Evolutionary conservation across 2,329 filamentous ascomycete genomes (phyloP).

Genomic region (Ceratocystis lukuohia): DNA sequence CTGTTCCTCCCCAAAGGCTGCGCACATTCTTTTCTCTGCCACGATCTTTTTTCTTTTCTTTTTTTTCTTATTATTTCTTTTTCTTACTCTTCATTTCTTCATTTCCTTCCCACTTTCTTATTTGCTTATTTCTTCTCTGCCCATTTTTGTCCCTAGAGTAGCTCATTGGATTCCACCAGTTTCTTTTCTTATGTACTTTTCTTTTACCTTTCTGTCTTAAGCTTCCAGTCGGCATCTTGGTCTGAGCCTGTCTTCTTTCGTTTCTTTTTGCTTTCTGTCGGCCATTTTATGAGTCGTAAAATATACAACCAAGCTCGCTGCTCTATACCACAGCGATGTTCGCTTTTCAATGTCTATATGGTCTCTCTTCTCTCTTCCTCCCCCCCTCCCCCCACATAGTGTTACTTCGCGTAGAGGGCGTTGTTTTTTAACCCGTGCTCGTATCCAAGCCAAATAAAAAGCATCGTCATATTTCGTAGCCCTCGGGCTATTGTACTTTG

Average conservation of each 20-base stretch:
- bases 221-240: not conserved
- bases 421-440: not conserved
- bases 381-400: not conserved
- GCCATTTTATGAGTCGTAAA: not conserved
- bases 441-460: not conserved
- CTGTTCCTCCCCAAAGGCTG: not conserved
- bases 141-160: not conserved
- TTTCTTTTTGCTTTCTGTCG: not conserved
- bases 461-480: not conserved
- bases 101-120: not conserved
- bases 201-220: not conserved
- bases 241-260: not conserved
- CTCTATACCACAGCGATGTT: not conserved
- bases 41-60: conserved; percentile 3
- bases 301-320: not conserved
- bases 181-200: not conserved
- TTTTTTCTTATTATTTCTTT: conserved; percentile 7
- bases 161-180: not conserved
- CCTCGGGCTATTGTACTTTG: not conserved
- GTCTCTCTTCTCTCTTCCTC: no score
- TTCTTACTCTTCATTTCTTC: not conserved
- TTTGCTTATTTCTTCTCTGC: conserved; percentile 6
- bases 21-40: not conserved
- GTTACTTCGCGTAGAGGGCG: not conserved
- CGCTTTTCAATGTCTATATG: not conserved